A percentile compares a stretch with the other conserved stretches of the same genome.
These are phyloP conservation scores for Escallonia rubra DNA, from an alignment of 129 eudicot species.

Conservation along the genomic window DNA sequence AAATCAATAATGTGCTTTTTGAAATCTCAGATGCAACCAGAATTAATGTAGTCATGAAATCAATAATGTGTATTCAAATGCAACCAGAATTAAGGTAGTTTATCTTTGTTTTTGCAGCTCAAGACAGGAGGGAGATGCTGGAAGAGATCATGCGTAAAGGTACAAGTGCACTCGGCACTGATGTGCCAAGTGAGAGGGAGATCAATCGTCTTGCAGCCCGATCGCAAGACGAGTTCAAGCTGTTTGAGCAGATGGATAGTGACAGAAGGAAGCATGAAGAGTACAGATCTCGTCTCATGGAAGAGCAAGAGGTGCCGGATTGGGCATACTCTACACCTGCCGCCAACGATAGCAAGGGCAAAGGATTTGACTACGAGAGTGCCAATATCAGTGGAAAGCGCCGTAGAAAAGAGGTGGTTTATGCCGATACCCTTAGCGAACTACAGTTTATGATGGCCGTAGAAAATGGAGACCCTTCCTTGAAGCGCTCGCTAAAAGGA, in stretches of 20 bases:
- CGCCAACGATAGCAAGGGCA: conserved; percentile 53
- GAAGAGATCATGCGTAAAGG: conserved; percentile 90
- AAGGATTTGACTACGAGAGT: conserved; percentile 69
- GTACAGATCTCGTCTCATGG: conserved; percentile 94
- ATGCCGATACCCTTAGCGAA: conserved; percentile 65
- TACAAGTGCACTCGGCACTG: conserved; percentile 74
- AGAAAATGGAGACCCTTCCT: conserved; percentile 56
- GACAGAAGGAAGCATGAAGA: conserved; percentile 80
- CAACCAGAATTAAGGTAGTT: not conserved
- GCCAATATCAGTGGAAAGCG: conserved; percentile 73
- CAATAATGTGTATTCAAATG: too few relatives aligned
- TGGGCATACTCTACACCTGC: conserved; percentile 72
- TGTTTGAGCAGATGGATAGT: conserved; percentile 91
- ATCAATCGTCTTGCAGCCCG: conserved; percentile 91
- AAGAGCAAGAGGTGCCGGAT: conserved; percentile 87
- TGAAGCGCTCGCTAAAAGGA: conserved; percentile 17
- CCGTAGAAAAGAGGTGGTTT: conserved; percentile 75
- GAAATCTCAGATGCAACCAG: too few relatives aligned
- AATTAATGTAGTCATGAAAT: too few relatives aligned
- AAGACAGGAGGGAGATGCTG: conserved; percentile 88
- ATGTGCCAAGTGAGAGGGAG: conserved; percentile 93
- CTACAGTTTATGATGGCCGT: conserved; percentile 66
- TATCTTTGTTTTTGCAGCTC: conserved; percentile 51
- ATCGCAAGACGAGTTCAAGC: conserved; percentile 79
- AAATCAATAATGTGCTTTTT: too few relatives aligned